These are phyloP conservation scores for Somion occarium DNA, from an alignment of 1,284 basidiomycete species.

Conservation along the genomic window DNA sequence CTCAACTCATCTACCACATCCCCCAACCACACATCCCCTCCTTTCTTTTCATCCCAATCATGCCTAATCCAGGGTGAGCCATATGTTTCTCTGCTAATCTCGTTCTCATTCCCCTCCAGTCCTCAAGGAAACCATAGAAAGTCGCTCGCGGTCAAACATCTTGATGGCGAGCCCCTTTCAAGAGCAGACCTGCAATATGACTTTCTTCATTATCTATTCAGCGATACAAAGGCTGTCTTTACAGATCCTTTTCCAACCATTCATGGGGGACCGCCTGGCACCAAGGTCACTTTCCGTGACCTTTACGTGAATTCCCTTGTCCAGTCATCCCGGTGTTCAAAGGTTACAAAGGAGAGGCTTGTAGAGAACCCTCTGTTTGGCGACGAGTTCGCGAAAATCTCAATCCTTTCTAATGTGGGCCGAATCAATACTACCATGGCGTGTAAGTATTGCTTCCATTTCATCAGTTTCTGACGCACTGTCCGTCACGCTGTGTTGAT, in stretches of 20 bases:
- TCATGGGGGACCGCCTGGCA: constrained; percentile 39
- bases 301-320: constrained; percentile 80
- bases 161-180: constrained; percentile 73
- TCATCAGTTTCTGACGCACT: not conserved
- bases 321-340: constrained; percentile 80
- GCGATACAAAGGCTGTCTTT: constrained; percentile 65
- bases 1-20: constrained; percentile 1
- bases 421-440: constrained; percentile 93
- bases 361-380: constrained; percentile 75
- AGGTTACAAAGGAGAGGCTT: constrained; percentile 84
- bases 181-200: constrained; percentile 85
- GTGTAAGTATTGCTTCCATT: constrained; percentile 48
- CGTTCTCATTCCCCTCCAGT: constrained; percentile 31
- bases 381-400: constrained; percentile 79
- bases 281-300: constrained; percentile 73
- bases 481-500: not conserved
- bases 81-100: constrained; percentile 1
- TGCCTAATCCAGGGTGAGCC: constrained; percentile 15
- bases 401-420: constrained; percentile 87
- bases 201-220: constrained; percentile 76
- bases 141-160: constrained; percentile 70
- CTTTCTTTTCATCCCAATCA: constrained; percentile 4
- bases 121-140: constrained; percentile 59
- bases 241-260: constrained; percentile 47
- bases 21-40: constrained; percentile 13